Evolutionary conservation across 441 rosid species (phyloP).

Genomic region (Cnidoscolus chayamansa): DNA sequence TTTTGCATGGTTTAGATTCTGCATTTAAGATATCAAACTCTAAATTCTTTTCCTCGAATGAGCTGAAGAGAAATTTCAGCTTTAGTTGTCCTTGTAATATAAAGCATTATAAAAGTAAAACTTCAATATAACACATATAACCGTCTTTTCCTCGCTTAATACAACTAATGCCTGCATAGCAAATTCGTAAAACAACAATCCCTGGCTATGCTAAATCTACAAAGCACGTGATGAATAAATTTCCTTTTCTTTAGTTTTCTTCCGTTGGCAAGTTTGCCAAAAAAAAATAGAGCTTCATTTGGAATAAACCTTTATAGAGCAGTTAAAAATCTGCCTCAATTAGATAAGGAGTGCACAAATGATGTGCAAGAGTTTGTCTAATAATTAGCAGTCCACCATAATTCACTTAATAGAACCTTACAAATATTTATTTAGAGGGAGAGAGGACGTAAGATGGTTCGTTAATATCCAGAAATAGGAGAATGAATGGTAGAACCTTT

Average conservation of each 20-base stretch:
- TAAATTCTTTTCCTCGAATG: neutral
- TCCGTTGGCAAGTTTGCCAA: neutral
- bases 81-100: neutral
- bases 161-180: neutral
- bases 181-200: neutral
- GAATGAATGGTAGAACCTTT: constrained; percentile 1
- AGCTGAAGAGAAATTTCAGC: neutral
- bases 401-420: neutral
- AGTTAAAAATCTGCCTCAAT: neutral
- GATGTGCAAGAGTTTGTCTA: neutral
- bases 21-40: neutral
- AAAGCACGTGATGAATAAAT: neutral
- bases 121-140: neutral
- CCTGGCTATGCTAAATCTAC: neutral
- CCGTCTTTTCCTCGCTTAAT: neutral
- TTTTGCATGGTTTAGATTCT: neutral
- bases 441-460: neutral
- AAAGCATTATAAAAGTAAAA: neutral
- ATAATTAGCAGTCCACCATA: neutral
- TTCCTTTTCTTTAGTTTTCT: neutral
- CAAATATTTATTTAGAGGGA: neutral
- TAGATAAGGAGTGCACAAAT: neutral
- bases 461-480: neutral
- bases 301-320: neutral
- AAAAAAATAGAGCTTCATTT: neutral